Conservation (phyloP, 2,329 filamentous ascomycete species). For the Microsporum canis region DNA sequence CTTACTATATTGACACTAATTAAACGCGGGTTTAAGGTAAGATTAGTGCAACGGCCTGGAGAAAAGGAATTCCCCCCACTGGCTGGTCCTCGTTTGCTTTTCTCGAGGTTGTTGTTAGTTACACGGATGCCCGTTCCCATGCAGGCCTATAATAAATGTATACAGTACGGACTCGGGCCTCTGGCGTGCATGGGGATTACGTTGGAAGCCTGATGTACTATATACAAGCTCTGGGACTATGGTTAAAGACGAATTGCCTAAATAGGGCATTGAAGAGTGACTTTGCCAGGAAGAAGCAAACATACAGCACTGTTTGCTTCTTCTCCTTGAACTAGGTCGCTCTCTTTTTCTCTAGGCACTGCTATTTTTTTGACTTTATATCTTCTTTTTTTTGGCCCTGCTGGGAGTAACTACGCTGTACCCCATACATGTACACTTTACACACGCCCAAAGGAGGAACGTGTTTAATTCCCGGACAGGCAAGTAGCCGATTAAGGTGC, state of each 20-base stretch:
- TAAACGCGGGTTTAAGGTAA: slow-evolving; percentile 5
- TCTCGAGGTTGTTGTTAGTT: not conserved
- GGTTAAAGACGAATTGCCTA: slow-evolving; percentile 1
- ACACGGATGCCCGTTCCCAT: not conserved
- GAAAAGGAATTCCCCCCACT: slow-evolving; percentile 1
- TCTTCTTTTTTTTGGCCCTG: not conserved
- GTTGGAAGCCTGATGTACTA: not conserved
- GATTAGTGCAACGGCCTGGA: slow-evolving; percentile 2
- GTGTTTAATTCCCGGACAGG: not conserved
- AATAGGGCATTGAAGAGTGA: not conserved
- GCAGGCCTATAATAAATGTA: not conserved
- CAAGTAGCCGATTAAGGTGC: not conserved
- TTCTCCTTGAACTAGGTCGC: not conserved
- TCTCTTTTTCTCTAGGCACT: not conserved
- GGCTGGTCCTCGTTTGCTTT: not conserved
- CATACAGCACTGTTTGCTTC: not conserved
- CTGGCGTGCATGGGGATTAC: not conserved
- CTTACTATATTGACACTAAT: not conserved
- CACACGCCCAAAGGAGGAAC: not conserved
- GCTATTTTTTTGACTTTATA: not conserved
- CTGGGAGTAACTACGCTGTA: not conserved
- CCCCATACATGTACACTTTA: not conserved
- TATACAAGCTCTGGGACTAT: not conserved
- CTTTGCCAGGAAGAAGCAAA: not conserved
- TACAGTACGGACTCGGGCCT: slow-evolving; percentile 1